Conservation (phyloP, 2,329 filamentous ascomycete genomes). For the Aspergillus pseudoglaucus region DNA sequence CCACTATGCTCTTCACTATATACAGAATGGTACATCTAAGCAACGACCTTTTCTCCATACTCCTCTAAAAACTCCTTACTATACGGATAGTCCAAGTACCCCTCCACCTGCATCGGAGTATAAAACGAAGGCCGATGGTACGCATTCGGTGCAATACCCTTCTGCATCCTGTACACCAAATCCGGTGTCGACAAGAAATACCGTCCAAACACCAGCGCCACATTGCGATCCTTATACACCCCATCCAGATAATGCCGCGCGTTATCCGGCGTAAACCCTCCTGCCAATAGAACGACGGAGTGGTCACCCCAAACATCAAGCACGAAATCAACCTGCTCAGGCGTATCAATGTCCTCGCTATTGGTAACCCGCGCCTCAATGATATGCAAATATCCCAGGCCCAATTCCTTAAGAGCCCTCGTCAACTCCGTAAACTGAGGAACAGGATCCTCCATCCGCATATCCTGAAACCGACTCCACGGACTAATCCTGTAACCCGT, state of each 20-base stretch:
- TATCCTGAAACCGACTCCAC: constrained; percentile 28
- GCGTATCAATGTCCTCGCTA: background rate
- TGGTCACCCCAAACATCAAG: constrained; percentile 38
- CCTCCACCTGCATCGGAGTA: constrained; percentile 1
- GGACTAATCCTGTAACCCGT: constrained; percentile 39
- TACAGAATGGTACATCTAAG: background rate
- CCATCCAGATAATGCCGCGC: constrained; percentile 29
- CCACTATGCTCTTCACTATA: background rate
- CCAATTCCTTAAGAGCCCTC: constrained; percentile 41
- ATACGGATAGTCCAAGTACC: constrained; percentile 28
- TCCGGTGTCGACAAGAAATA: constrained; percentile 21
- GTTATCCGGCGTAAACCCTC: constrained; percentile 35
- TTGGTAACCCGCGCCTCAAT: constrained; percentile 46
- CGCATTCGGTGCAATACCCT: constrained; percentile 10
- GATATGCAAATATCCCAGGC: constrained; percentile 55
- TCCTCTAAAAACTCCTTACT: constrained; percentile 6
- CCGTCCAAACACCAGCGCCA: constrained; percentile 30
- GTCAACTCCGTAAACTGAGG: constrained; percentile 57
- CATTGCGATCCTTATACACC: constrained; percentile 14
- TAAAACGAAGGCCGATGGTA: constrained; percentile 17
- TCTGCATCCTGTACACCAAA: constrained; percentile 14
- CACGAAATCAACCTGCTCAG: constrained; percentile 32
- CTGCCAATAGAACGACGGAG: constrained; percentile 43
- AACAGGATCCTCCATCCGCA: constrained; percentile 56
- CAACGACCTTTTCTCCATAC: background rate